These are phyloP conservation scores for Podospora pseudoanserina DNA, from an alignment of 495 filamentous ascomycete species.

Conservation along the genomic window DNA sequence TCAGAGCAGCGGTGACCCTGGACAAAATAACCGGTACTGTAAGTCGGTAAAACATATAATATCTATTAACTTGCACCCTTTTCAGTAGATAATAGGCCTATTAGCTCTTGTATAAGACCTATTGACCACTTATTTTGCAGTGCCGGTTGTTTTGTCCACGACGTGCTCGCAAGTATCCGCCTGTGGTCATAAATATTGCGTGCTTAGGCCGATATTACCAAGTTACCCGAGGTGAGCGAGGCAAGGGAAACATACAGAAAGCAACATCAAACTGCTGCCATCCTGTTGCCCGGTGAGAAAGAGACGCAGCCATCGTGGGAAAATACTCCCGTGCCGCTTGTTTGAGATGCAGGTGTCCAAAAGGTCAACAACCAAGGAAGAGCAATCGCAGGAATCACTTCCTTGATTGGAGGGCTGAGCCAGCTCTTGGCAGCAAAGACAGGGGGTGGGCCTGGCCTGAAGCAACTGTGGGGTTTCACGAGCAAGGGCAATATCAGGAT, in stretches of 20 bases:
- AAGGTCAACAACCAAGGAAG: background rate
- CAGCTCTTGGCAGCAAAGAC: background rate
- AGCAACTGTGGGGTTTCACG: conserved; percentile 3
- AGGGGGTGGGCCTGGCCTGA: background rate
- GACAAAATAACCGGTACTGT: no score
- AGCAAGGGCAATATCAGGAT: background rate
- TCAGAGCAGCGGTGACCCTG: background rate
- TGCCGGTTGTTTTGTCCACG: no score
- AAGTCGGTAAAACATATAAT: no score
- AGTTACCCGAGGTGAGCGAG: background rate
- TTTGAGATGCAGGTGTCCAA: conserved; percentile 1
- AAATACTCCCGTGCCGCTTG: background rate
- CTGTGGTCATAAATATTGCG: background rate
- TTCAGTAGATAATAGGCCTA: no score
- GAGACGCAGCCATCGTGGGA: background rate
- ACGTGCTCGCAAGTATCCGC: background rate
- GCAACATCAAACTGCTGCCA: background rate
- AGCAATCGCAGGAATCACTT: background rate
- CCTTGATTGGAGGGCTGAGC: background rate
- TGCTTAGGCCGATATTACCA: background rate
- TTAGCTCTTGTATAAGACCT: no score
- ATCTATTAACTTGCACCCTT: no score
- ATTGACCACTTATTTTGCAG: no score
- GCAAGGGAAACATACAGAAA: background rate
- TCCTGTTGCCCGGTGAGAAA: background rate